Evolutionary conservation across 768 basidiomycete species (phyloP).

Genomic region (Termitomyces titanicus): DNA sequence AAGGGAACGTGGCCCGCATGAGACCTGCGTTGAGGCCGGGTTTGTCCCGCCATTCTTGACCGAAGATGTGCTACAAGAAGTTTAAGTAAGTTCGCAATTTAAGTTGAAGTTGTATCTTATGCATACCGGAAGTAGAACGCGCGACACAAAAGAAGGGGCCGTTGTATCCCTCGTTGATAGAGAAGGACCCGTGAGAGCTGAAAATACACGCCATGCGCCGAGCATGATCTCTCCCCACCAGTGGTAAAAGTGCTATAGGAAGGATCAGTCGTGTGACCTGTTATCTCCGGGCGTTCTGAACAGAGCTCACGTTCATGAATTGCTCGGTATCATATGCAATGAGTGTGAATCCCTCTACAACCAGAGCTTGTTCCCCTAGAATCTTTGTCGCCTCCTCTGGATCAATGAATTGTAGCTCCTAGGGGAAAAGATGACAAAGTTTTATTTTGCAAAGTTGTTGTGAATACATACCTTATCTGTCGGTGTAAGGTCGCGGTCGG

Average conservation of each 20-base stretch:
- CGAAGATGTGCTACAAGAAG: conserved; percentile 12
- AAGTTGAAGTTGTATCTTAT: neutral
- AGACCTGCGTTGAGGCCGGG: conserved; percentile 40
- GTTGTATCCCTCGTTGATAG: neutral
- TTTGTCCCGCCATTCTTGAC: conserved; percentile 20
- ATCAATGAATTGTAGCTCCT: conserved; percentile 19
- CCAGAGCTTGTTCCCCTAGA: conserved; percentile 15
- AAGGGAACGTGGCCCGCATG: conserved; percentile 63
- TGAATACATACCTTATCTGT: conserved; percentile 23
- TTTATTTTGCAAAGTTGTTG: neutral
- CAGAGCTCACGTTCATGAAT: conserved; percentile 19
- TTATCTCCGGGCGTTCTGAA: neutral
- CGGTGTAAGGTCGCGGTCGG: conserved; percentile 22
- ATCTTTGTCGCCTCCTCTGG: conserved; percentile 11
- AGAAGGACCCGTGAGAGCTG: conserved; percentile 6
- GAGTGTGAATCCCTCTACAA: conserved; percentile 15
- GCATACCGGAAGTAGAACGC: conserved; percentile 20
- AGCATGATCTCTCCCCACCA: conserved; percentile 26
- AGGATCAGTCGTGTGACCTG: neutral
- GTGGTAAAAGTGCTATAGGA: conserved; percentile 20
- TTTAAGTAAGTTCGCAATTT: neutral
- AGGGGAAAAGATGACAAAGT: neutral
- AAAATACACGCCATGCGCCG: conserved; percentile 21
- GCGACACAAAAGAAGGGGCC: conserved; percentile 9
- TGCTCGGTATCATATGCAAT: conserved; percentile 21